Conservation (phyloP, 2,329 filamentous ascomycete species). For the Pyrenochaeta sp. region DNA sequence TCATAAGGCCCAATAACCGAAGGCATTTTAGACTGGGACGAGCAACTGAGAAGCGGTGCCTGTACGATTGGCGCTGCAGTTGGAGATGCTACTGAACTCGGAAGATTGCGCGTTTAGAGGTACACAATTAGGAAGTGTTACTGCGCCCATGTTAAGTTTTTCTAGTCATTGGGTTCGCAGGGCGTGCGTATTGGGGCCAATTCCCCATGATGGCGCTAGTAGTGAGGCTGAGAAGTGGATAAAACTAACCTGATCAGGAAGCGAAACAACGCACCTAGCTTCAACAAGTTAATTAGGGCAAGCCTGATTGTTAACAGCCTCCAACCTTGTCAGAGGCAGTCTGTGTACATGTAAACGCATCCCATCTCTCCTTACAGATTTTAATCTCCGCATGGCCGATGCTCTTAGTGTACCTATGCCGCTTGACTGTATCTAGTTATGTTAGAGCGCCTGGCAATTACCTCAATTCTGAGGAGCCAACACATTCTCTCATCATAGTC, state of each 20-base stretch:
- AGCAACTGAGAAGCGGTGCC: neutral
- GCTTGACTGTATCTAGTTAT: slow-evolving; percentile 11
- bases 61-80: neutral
- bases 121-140: slow-evolving; percentile 16
- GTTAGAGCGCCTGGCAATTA: slow-evolving; percentile 3
- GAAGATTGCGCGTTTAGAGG: neutral
- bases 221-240: neutral
- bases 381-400: neutral
- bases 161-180: neutral
- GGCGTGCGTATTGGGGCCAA: neutral
- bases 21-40: slow-evolving; percentile 11
- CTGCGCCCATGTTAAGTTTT: slow-evolving; percentile 2
- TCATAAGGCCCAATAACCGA: slow-evolving; percentile 34
- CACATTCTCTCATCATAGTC: neutral
- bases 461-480: neutral
- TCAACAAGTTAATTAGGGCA: neutral
- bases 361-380: neutral
- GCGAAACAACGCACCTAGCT: slow-evolving; percentile 26
- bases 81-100: neutral
- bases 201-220: neutral
- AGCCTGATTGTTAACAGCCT: neutral
- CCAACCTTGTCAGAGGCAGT: neutral
- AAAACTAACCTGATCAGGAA: slow-evolving; percentile 19
- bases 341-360: neutral
- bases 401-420: neutral